Conservation (phyloP, 108 stramenopile species). For the Nitzschia sp. region DNA sequence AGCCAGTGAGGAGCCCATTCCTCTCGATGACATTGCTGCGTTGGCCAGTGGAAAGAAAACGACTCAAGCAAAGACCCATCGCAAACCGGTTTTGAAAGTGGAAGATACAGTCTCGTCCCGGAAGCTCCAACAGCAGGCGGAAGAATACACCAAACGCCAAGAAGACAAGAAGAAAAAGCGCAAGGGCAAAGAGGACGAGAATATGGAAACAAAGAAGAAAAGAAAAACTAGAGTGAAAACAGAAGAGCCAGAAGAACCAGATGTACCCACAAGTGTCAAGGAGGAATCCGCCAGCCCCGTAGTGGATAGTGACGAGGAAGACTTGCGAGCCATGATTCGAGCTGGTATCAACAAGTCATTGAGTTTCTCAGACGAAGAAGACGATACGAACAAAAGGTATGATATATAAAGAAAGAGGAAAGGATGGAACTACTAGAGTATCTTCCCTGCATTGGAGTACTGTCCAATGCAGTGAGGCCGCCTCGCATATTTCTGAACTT, state of each 20-base stretch:
- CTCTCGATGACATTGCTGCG: neutral
- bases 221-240: neutral
- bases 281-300: neutral
- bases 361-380: neutral
- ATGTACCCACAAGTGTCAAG: neutral
- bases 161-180: neutral
- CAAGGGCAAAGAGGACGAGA: neutral
- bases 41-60: neutral
- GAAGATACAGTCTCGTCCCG: neutral
- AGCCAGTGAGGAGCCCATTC: neutral
- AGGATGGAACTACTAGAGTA: neutral
- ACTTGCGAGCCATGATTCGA: slow-evolving; percentile 3
- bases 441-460: neutral
- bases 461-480: too few species aligned
- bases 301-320: slow-evolving; percentile 2
- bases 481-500: too few species aligned
- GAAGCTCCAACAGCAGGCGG: neutral
- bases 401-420: neutral
- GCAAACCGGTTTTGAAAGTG: neutral
- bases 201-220: neutral
- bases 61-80: neutral
- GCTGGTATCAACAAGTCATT: neutral
- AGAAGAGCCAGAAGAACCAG: neutral
- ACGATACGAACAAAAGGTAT: neutral
- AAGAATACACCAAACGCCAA: neutral